A percentile compares a stretch with the other conserved stretches of the same genome.
Conservation (phyloP, 371 early-diverging fungal genomes). For the Apophysomyces elegans region DNA sequence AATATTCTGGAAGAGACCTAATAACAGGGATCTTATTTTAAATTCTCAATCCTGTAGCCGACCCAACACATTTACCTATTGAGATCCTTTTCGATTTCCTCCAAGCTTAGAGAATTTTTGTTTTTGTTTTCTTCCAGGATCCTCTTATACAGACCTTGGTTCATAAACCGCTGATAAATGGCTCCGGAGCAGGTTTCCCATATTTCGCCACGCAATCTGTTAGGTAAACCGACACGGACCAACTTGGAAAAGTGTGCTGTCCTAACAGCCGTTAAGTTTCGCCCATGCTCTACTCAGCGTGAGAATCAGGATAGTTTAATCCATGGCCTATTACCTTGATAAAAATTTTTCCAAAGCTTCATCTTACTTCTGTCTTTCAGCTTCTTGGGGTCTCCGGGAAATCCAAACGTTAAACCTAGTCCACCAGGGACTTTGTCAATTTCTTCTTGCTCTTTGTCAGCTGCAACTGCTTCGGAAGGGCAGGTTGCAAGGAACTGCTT, state of each 20-base stretch:
- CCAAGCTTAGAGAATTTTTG: slow-evolving; percentile 73
- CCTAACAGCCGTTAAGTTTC: slow-evolving; percentile 87
- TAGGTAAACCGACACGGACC: slow-evolving; percentile 92
- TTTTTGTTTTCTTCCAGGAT: slow-evolving; percentile 78
- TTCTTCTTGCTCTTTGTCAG: slow-evolving; percentile 56
- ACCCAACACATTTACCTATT: slow-evolving; percentile 62
- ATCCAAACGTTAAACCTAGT: slow-evolving; percentile 87
- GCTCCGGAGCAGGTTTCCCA: slow-evolving; percentile 96
- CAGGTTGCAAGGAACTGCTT: slow-evolving; percentile 84
- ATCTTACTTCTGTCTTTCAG: slow-evolving; percentile 79
- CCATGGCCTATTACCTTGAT: slow-evolving; percentile 52
- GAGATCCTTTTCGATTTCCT: slow-evolving; percentile 98
- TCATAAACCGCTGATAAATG: slow-evolving; percentile 84
- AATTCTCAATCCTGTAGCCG: no score
- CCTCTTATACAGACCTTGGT: slow-evolving; percentile 80
- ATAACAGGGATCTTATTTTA: no score
- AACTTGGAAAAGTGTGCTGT: slow-evolving; percentile 86
- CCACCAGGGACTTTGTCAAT: slow-evolving; percentile 57
- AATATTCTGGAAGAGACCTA: slow-evolving; percentile 91
- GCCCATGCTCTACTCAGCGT: slow-evolving; percentile 70
- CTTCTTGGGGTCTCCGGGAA: slow-evolving; percentile 79
- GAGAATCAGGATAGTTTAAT: slow-evolving; percentile 3
- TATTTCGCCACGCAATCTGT: slow-evolving; percentile 90
- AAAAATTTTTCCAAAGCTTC: slow-evolving; percentile 80
- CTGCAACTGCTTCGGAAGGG: slow-evolving; percentile 72